Evolutionary conservation across 371 early-diverging fungal genomes (phyloP).

Genomic region (Mucor saturninus): DNA sequence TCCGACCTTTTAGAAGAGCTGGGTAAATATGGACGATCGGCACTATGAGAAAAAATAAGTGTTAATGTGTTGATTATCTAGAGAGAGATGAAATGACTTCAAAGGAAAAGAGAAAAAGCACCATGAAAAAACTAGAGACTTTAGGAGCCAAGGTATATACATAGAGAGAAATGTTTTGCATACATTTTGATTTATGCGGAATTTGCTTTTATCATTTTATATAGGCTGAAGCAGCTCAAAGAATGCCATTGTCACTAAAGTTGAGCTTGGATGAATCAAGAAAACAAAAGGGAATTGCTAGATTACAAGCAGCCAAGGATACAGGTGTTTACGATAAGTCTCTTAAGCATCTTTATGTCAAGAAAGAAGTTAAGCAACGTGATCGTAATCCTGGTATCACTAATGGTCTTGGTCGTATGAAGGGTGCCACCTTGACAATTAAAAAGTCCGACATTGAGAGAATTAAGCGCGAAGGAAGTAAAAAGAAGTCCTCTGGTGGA

Average conservation of each 20-base stretch:
- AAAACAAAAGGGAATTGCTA: conserved; percentile 20
- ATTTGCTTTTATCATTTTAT: not conserved
- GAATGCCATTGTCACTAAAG: conserved; percentile 37
- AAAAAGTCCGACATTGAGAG: conserved; percentile 38
- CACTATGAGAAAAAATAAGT: not conserved
- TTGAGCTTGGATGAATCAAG: conserved; percentile 38
- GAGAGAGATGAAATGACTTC: conserved; percentile 53
- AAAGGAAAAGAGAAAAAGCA: conserved; percentile 47
- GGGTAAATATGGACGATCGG: conserved; percentile 20
- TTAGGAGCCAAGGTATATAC: conserved; percentile 45
- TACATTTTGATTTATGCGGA: not conserved
- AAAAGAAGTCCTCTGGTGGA: conserved; percentile 19
- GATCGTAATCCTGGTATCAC: conserved; percentile 52
- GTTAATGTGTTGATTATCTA: conserved; percentile 1
- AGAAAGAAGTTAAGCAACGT: conserved; percentile 38
- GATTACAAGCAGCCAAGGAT: conserved; percentile 52
- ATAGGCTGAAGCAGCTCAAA: conserved; percentile 18
- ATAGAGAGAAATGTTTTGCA: not conserved
- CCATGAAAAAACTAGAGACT: conserved; percentile 45
- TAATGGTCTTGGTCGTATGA: conserved; percentile 49
- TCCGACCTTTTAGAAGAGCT: conserved; percentile 50
- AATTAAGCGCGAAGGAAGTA: conserved; percentile 33
- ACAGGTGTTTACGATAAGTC: conserved; percentile 53
- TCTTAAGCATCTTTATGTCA: conserved; percentile 46
- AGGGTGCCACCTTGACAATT: conserved; percentile 45